These are phyloP conservation scores for Staphylotrichum tortipilum DNA, from an alignment of 495 filamentous ascomycete species.

Conservation along the genomic window DNA sequence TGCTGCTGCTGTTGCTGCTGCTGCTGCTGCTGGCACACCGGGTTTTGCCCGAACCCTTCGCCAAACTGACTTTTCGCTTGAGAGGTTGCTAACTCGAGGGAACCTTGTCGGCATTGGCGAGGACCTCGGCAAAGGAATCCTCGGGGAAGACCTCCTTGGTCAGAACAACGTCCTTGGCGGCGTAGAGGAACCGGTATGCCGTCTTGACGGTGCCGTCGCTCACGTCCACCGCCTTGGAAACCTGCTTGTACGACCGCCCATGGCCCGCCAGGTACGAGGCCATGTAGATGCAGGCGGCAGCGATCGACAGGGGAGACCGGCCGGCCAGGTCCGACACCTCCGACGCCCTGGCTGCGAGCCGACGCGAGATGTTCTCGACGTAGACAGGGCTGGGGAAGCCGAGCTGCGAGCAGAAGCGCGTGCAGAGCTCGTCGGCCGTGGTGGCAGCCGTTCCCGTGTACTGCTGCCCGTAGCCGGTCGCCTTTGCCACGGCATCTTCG, in stretches of 20 bases:
- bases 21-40: too few species aligned
- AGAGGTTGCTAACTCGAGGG: slow-evolving; percentile 46
- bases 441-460: slow-evolving; percentile 73
- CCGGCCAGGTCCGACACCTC: slow-evolving; percentile 73
- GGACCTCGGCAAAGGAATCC: slow-evolving; percentile 48
- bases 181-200: slow-evolving; percentile 81
- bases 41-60: too few species aligned
- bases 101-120: slow-evolving; percentile 45
- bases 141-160: slow-evolving; percentile 61
- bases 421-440: slow-evolving; percentile 74
- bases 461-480: slow-evolving; percentile 34
- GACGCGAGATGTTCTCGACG: slow-evolving; percentile 62
- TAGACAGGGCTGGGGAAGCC: slow-evolving; percentile 50
- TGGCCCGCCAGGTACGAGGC: slow-evolving; percentile 70
- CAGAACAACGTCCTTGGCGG: slow-evolving; percentile 62
- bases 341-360: slow-evolving; percentile 64
- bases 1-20: too few species aligned
- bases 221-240: slow-evolving; percentile 70
- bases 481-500: slow-evolving; percentile 26
- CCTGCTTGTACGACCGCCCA: too few species aligned
- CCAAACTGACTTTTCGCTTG: too few species aligned
- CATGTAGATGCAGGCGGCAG: slow-evolving; percentile 94
- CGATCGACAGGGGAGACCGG: slow-evolving; percentile 87
- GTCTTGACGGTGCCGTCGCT: slow-evolving; percentile 94
- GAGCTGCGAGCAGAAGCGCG: slow-evolving; percentile 80